Base-by-base conservation (phyloP, 2,329 filamentous ascomycete species). In the Scytalidium lignicola region DNA sequence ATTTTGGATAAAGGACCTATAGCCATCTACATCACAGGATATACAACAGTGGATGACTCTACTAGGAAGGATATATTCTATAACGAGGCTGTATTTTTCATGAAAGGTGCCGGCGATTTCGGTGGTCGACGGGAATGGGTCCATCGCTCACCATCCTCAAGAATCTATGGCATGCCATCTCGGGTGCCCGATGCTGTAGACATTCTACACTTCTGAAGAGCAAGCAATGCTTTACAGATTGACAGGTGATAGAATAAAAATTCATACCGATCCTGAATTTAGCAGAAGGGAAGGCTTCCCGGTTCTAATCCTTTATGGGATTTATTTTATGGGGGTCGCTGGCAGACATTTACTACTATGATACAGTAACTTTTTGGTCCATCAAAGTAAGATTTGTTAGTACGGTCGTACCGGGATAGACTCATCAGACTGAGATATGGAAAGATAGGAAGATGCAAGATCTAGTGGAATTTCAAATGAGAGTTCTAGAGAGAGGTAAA, bases 231-330 rank as follows among this genome's bases (percentile, higher is more conserved):
- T 96, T 50, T 96, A 96, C 78, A 84, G 91, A 40, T 75, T 96
- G 48, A 93, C 88, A 61, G 91, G 91, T 43, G 91, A 96, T 70
- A 84, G 91, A 64, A 96, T 96, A 76, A 92, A 92, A 15, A 82
- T 96, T 4, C 91, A 96, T 73, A 85, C 96, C 55, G 91, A 96
- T 69, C 91, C 91, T 3, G 79, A 82, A 49, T 96, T 96, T 71
- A 88, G 87, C 74, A 92, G 92, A 75, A 84, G 92, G 60, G 91
- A 90, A 53, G 92, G 92, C 52, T 96, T 96, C 82, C 86, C 92
- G 73, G 80, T 75, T 42, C 91, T 91, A 17, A 96, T 96, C 65
- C 76, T 96, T 49, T 91, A 96, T 74, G 92, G 91, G 20, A 81
- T 96, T 41, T 95, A 89, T 79, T 91, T 83, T 65, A 90, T 96